Evolutionary conservation across 257 asterid genomes (phyloP).

Genomic region (Anisodus acutangulus): DNA sequence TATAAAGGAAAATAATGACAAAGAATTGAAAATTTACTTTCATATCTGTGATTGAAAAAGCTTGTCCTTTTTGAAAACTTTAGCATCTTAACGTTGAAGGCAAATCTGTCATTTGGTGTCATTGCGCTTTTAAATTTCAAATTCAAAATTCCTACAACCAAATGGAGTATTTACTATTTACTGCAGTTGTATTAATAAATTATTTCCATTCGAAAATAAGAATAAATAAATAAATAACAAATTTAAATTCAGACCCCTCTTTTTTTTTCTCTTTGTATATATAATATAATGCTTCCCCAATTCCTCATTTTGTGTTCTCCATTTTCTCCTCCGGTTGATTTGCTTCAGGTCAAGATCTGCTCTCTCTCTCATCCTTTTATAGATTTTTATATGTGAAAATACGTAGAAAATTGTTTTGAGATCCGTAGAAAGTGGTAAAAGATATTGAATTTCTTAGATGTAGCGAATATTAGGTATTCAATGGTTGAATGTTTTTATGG

Average conservation of each 20-base stretch:
- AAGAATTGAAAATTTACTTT: not conserved
- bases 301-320: slow-evolving; percentile 19
- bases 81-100: slow-evolving; percentile 22
- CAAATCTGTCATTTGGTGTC: slow-evolving; percentile 23
- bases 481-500: no score
- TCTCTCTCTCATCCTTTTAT: not conserved
- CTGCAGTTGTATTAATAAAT: not conserved
- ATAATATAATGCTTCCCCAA: not conserved
- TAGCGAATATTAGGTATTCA: not conserved
- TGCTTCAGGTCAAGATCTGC: slow-evolving; percentile 4
- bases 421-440: not conserved
- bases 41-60: not conserved
- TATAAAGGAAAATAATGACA: not conserved
- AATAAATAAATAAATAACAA: not conserved
- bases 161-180: not conserved
- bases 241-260: slow-evolving; percentile 15
- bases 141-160: not conserved
- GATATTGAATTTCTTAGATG: not conserved
- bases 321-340: slow-evolving; percentile 22
- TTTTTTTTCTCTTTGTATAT: slow-evolving; percentile 18
- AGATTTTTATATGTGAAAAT: not conserved
- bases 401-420: not conserved
- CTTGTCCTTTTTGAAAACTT: slow-evolving; percentile 10
- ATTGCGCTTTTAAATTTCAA: slow-evolving; percentile 24
- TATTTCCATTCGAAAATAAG: not conserved